Evolutionary conservation across 1,284 basidiomycete genomes (phyloP).

Genomic region (Ganoderma resinaceum): DNA sequence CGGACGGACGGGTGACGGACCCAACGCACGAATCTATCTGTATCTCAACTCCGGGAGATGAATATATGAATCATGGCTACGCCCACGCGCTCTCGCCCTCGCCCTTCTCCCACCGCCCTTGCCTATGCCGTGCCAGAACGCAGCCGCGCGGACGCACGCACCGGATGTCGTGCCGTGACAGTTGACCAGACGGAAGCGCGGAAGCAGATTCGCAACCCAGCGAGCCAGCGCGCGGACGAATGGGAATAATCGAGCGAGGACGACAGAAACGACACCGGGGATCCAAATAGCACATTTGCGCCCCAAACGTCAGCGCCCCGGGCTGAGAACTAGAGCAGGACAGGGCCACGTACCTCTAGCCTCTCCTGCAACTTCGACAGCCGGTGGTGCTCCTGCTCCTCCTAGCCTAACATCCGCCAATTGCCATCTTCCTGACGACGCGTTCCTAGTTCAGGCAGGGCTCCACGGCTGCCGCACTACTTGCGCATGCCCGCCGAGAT

Average conservation of each 20-base stretch:
- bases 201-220: constrained; percentile 16
- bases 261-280: constrained; percentile 12
- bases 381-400: not conserved
- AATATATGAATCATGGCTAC: not conserved
- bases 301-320: constrained; percentile 30
- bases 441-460: not conserved
- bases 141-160: constrained; percentile 12
- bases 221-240: constrained; percentile 13
- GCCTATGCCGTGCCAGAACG: not conserved
- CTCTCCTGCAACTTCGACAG: not conserved
- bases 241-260: constrained; percentile 15
- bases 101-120: constrained; percentile 6
- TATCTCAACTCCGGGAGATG: not conserved
- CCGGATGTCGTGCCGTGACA: constrained; percentile 22
- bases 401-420: not conserved
- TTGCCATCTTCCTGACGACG: not conserved
- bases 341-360: constrained; percentile 16
- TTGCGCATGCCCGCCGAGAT: constrained; percentile 63
- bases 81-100: not conserved
- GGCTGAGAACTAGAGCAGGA: constrained; percentile 12
- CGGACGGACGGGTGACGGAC: not conserved
- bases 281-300: constrained; percentile 13
- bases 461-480: constrained; percentile 11
- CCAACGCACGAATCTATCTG: constrained; percentile 8
- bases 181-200: constrained; percentile 16